Base-by-base conservation (phyloP, 495 filamentous ascomycete species). In the Letharia lupina region DNA sequence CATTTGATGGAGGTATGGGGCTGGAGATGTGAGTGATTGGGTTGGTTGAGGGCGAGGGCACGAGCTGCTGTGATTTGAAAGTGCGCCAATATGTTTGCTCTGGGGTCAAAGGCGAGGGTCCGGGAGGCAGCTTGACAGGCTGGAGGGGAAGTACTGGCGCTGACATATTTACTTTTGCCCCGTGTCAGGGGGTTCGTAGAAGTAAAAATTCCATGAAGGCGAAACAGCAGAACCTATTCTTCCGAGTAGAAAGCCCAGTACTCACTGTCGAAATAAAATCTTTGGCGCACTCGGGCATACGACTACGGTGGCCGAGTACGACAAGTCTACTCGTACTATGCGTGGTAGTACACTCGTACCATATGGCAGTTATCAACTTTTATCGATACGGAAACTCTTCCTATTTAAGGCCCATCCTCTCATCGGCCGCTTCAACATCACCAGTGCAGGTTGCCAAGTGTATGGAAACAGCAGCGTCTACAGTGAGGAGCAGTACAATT, bases 61-160 rank as follows among this genome's bases (percentile, higher is more conserved):
- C 84, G 40, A 90, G 83, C 58, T 93, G 86, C 42, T 91, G 88
- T 56, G 93, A 93, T 75, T 87, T 89, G 81, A 98, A 98, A 45
- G 87, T 87, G 69, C 86, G 86, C 91, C 94, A 99, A 81, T 97
- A 98, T 69, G 86, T 83, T 77, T 98, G 92, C 78, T 99, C 94
- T 57, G 93, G 86, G 7, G 92, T 96, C 39, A 88, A 73, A 61
- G 86, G 83, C 31, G 83, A 82, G 64, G 89, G 88, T 44, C 87
- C 89, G 35, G 83, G 75, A 62, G 93, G 87, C 69, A 96, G 86
- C 82, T 92, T 94, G 75, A 96, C 77, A 72, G 86, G 88, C 74
- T 87, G 88, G 64, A 96, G 80, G 68, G 90, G 88, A 71, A 86
- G 83, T 68, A 97, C 89, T 75, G 90, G 87, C 66, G 91, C 90